A percentile compares a stretch with the other conserved stretches of the same genome.
Evolutionary conservation across 257 asterid species (phyloP).

Genomic region (Scutellaria galericulata): DNA sequence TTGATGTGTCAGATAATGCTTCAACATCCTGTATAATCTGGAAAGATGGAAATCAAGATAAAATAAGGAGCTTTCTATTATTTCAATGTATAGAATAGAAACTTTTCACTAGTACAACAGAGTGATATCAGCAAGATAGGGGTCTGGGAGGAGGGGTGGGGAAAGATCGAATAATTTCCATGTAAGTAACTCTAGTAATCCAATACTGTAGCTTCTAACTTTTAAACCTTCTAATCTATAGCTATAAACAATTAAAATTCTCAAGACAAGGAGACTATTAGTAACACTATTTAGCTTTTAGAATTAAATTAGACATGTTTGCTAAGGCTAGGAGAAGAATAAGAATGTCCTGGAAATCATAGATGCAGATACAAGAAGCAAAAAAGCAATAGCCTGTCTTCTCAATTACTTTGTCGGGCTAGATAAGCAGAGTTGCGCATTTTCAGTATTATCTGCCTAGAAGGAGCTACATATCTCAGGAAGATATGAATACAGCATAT

Average conservation of each 20-base stretch:
- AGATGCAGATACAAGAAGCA: too few relatives aligned
- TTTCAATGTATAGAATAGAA: constrained; percentile 17
- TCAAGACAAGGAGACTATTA: too few relatives aligned
- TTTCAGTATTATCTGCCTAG: constrained; percentile 3
- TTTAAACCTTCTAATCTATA: neutral
- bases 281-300: constrained; percentile 2
- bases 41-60: constrained; percentile 37
- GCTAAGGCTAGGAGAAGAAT: constrained; percentile 17
- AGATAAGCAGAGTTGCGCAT: neutral
- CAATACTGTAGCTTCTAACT: neutral
- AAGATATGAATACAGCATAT: neutral
- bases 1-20: too few relatives aligned
- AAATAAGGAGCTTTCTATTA: constrained; percentile 27
- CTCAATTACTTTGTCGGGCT: constrained; percentile 14
- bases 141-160: neutral
- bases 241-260: neutral
- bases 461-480: neutral
- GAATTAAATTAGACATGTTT: neutral
- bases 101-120: neutral
- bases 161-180: neutral
- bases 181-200: neutral
- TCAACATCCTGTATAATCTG: constrained; percentile 73
- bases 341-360: neutral
- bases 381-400: neutral
- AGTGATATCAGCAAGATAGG: constrained; percentile 17